Base-by-base conservation (phyloP, 73 alveolate species). In the Stentor coeruleus region DNA sequence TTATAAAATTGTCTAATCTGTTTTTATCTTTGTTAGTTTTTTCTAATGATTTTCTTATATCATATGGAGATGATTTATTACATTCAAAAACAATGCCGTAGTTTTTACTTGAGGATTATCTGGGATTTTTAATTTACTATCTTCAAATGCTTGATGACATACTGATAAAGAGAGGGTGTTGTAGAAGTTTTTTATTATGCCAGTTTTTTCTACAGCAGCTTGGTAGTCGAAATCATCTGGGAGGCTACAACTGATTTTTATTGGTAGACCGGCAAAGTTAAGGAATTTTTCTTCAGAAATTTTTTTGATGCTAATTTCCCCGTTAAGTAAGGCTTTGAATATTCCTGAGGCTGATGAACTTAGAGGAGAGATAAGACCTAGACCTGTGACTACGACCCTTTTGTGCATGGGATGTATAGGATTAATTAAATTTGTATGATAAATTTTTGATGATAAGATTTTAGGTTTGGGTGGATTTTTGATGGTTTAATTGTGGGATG, bases 361-460 rank as follows among this genome's bases (percentile, higher is more conserved):
- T 1, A 91, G 3, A 2, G 97, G 95, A 3, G 94, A 49, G 15
- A 91, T 89, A 74, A 83, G 77, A 31, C 94, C 90, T 35, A 93
- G 28, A 3, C 98, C 97, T 4, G 97, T 93, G 2, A 93, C 95
- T 4, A 90, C 98, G 36, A 93, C 98, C 84, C 98, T 75, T 38
- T 33, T 75, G n/a, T n/a, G n/a, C n/a, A n/a, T n/a, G n/a, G n/a
- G n/a, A n/a, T n/a, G n/a, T n/a, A n/a, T n/a, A n/a, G n/a, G n/a
- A n/a, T n/a, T n/a, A n/a, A n/a, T n/a, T n/a, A n/a, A n/a, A n/a
- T n/a, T n/a, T n/a, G n/a, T n/a, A n/a, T n/a, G n/a, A n/a, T n/a
- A n/a, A n/a, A n/a, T n/a, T n/a, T n/a, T n/a, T n/a, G n/a, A n/a
- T n/a, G n/a, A n/a, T n/a, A n/a, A n/a, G n/a, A n/a, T n/a, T n/a